Percentiles rank a stretch among this genome's conserved stretches.
Evolutionary conservation across 2,329 filamentous ascomycete genomes (phyloP).

Genomic region (Aspergillus clavatus): DNA sequence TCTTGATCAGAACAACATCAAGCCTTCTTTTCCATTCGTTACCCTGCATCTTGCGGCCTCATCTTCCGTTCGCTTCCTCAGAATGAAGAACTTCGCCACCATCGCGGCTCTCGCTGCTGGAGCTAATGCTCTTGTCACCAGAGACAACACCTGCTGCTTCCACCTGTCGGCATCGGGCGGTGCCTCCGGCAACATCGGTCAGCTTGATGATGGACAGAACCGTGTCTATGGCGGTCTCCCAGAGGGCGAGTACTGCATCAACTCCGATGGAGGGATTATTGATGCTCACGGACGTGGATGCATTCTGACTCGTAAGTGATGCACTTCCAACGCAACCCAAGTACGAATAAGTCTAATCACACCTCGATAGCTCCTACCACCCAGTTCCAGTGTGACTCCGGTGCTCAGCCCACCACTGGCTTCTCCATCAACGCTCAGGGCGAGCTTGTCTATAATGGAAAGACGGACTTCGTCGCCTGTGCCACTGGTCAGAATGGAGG

Average conservation of each 20-base stretch:
- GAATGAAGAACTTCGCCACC: slow-evolving; percentile 38
- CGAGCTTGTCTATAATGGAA: slow-evolving; percentile 48
- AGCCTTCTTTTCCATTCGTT: slow-evolving; percentile 12
- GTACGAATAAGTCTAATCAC: no score
- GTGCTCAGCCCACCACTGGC: slow-evolving; percentile 48
- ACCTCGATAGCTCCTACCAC: slow-evolving; percentile 46
- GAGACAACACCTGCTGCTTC: slow-evolving; percentile 48
- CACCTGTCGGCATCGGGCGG: slow-evolving; percentile 48
- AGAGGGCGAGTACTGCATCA: slow-evolving; percentile 52
- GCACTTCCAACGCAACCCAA: no score
- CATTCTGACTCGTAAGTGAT: slow-evolving; percentile 55
- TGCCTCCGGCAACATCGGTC: slow-evolving; percentile 52
- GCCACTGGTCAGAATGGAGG: slow-evolving; percentile 45
- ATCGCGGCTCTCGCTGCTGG: slow-evolving; percentile 38
- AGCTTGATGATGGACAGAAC: slow-evolving; percentile 59
- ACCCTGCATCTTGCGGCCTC: slow-evolving; percentile 1
- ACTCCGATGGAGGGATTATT: slow-evolving; percentile 49
- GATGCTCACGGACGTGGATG: slow-evolving; percentile 57
- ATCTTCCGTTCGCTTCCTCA: slow-evolving; percentile 9
- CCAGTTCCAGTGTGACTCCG: slow-evolving; percentile 59
- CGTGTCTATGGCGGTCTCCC: slow-evolving; percentile 50
- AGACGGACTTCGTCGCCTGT: slow-evolving; percentile 56
- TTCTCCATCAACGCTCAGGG: slow-evolving; percentile 55
- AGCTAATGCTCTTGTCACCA: slow-evolving; percentile 40
- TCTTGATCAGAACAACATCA: slow-evolving; percentile 1